Evolutionary conservation across 306 rosid genomes (phyloP), one percentile per base, ranked within the genome.

Genomic region (Mimosa bimucronata): DNA sequence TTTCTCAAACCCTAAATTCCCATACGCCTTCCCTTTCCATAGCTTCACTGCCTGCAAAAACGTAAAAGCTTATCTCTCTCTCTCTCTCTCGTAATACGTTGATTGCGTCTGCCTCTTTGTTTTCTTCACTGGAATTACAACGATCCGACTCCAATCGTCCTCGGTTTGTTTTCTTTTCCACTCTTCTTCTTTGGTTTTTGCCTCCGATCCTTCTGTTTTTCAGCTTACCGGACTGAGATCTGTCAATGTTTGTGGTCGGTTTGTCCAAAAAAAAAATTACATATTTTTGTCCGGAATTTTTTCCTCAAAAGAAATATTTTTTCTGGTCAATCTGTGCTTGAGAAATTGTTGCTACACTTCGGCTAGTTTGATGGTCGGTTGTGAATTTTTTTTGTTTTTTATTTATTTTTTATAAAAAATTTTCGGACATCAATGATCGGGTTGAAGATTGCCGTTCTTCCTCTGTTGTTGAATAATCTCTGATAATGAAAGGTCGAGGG

Each of bases 391-490:
- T 50, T 3, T 40, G 13, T 6, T 5, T 68, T 40, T 41, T n/a
- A 1, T 6, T 0, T 23, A 16, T 25, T 44, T 84, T 55, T n/a
- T n/a, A n/a, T n/a, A n/a, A n/a, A n/a, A 12, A 6, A 4, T 1
- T 7, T 38, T n/a, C n/a, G 41, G 34, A 21, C 74, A 23, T 25
- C 31, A 5, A 75, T 85, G 90, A 91, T 89, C 91, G 85, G 91
- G 37, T 81, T 84, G 70, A 42, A 44, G 81, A 37, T 83, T 83
- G 57, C 5, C 61, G 26, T 53, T 73, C 21, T 73, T 83, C 12
- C 23, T 29, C 42, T 21, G 73, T 30, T 45, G 65, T 48, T 77
- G 50, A 55, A 78, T 73, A 55, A 78, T 68, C 44, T 60, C 50
- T 48, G 64, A 58, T 12, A 12, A 3, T 16, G 53, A 75, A 38